Base-by-base conservation (phyloP, 768 basidiomycete genomes). In the Russula abietina region DNA sequence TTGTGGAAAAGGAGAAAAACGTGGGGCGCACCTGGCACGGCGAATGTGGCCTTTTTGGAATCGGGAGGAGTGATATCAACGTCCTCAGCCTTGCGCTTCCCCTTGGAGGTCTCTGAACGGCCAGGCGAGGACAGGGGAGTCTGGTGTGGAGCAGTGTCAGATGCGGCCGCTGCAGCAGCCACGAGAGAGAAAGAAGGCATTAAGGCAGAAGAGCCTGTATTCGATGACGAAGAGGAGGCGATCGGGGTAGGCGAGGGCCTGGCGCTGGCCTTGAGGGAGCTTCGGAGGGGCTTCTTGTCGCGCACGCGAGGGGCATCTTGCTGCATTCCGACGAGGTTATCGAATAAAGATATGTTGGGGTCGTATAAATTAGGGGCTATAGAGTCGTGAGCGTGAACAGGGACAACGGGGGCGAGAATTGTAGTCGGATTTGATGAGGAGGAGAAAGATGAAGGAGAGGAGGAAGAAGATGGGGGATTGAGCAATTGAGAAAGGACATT, bases 41-140 rank as follows among this genome's bases (percentile, higher is more conserved):
- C 84, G 70, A 88, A 89, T 7, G 85, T 88, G 43, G 88, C 76
- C 55, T 75, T 79, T 79, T 81, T 62, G 2, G 77, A 81, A 69
- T 87, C 86, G 8, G 87, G 85, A 38, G 87, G 86, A 3, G 88
- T 87, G 36, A 80, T 75, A 63, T 85, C 86, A n/a, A 83, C 76
- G 66, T 89, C 88, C 49, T 87, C 86, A 7, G 86, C 87, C 70
- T 89, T 90, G 64, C 88, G 77, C 72, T 90, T 90, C 8, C 85
- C 85, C 67, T 78, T 82, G 38, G 73, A 70, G 62, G 71, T 73
- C 61, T 78, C 73, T 57, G 74, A 72, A 3, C 67, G 62, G 46
- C 67, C 67, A 32, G 57, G 62, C 3, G 62, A 59, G 0, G 56
- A 53, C 1, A 63, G 36, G 64, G 75, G 59, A 3, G 62, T 64